Conservation (phyloP, 78 protist species). For the Dictyostelium citrinum region DNA sequence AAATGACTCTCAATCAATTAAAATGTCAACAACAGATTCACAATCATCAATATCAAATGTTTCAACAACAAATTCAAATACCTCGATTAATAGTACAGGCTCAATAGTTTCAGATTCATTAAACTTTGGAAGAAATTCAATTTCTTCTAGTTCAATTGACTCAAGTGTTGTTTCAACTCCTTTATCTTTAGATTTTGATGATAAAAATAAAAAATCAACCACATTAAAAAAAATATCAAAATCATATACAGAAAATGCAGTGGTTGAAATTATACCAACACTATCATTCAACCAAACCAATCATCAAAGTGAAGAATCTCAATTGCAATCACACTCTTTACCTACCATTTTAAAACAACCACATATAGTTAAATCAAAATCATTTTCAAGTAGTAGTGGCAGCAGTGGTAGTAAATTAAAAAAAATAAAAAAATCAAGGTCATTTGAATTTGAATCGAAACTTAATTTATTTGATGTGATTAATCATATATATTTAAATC, state of each 20-base stretch:
- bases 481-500: conserved; percentile 29
- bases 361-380: background rate
- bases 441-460: background rate
- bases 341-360: background rate
- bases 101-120: background rate
- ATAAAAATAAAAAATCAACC: background rate
- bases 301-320: background rate
- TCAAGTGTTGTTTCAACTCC: background rate
- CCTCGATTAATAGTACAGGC: background rate
- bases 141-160: background rate
- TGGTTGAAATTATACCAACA: background rate
- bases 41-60: background rate
- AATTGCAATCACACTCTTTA: background rate
- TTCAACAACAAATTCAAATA: background rate
- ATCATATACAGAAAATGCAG: background rate
- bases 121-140: background rate
- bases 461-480: conserved; percentile 49
- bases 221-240: background rate
- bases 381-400: background rate
- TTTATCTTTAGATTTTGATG: background rate
- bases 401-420: background rate
- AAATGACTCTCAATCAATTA: background rate
- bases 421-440: background rate
- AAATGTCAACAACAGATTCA: background rate
- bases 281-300: background rate